Base-by-base conservation (phyloP, 2,329 filamentous ascomycete species). In the Colletotrichum magnum region DNA sequence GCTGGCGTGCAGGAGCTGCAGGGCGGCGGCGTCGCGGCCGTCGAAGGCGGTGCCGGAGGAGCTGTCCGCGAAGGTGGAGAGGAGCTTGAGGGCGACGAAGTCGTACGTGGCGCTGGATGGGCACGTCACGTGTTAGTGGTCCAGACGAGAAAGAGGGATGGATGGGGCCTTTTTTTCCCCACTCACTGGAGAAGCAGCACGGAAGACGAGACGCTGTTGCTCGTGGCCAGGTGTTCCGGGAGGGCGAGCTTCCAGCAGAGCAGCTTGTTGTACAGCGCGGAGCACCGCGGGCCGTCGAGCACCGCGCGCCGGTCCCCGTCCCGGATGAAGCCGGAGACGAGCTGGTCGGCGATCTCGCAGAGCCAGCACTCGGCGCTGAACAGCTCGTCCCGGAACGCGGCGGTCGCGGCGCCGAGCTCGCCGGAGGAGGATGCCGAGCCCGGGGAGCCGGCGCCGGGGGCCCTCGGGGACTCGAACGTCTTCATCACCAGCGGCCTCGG, bases 21-120 rank as follows among this genome's bases (percentile, higher is more conserved):
- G 76, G 47, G 86, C 84, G 7, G 80, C 75, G 24, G 81, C 81
- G 70, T 83, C 82, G 54, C 86, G 82, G 26, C 76, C 76, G 5
- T 78, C 76, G 26, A 71, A 76, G 54, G 41, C 45, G 21, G 18
- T 39, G n/a, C 53, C 21, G 13, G 43, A n/a, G 13, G 43, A n/a
- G 12, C 41, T 41, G 15, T 18, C 53, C 3, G 45, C 48, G 47
- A 64, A 68, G 59, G 24, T 41, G 16, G 9, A 36, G 1, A 68
- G 59, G 9, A 68, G 39, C 41, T 64, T 64, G 10, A 68, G n/a
- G 28, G 52, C 52, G 7, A 58, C 47, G 4, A 64, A 68, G 5
- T 68, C 65, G 21, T 68, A 68, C 2, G 53, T 59, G 26, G 18
- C 48, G 28, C 65, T 68, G 4, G 32, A 10, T 4, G 3, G 9